Conservation (phyloP, 176 grass and related monocot genomes). For the Cymbopogon citratus region DNA sequence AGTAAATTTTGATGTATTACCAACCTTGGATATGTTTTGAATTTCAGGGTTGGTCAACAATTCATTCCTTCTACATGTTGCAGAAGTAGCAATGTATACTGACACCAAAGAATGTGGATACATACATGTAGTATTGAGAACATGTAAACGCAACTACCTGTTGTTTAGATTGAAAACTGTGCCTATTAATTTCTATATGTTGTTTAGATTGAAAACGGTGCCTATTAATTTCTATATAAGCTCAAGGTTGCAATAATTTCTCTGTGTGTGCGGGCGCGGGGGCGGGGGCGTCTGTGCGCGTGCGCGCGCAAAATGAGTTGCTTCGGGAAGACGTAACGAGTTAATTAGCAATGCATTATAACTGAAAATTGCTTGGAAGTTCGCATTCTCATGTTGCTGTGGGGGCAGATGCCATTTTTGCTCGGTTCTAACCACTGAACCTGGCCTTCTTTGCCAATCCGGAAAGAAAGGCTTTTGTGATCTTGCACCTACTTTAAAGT, state of each 20-base stretch:
- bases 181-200: not conserved
- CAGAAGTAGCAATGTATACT: conserved; percentile 3
- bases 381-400: not conserved
- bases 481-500: too few relatives aligned
- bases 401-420: too few relatives aligned
- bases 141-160: not conserved
- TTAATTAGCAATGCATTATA: not conserved
- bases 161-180: not conserved
- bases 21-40: conserved; percentile 35
- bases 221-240: too few relatives aligned
- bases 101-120: not conserved
- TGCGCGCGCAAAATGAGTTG: not conserved
- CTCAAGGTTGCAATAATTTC: too few relatives aligned
- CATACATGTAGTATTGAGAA: conserved; percentile 7
- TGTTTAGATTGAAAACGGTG: too few relatives aligned
- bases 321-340: not conserved
- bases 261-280: too few relatives aligned
- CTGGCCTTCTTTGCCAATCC: too few relatives aligned
- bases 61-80: conserved; percentile 5
- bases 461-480: too few relatives aligned
- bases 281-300: too few relatives aligned
- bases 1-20: conserved; percentile 32
- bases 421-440: too few relatives aligned
- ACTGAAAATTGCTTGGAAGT: not conserved
- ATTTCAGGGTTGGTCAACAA: conserved; percentile 26